Conservation (phyloP, 257 asterid species). For the Solanum tarapatanum region DNA sequence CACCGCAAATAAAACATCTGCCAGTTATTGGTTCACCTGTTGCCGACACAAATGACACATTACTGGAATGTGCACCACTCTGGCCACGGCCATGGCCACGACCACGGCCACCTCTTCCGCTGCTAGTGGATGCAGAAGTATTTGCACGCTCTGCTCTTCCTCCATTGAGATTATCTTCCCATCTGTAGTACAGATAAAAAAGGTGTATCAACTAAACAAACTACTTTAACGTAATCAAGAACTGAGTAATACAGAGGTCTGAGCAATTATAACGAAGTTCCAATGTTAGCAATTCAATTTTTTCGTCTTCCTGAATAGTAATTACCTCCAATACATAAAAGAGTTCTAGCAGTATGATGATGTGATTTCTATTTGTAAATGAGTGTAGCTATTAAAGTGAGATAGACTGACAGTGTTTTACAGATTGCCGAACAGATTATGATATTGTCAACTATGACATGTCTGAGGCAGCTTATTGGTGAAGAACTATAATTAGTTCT, state of each 20-base stretch:
- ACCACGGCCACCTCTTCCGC: constrained; percentile 55
- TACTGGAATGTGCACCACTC: constrained; percentile 29
- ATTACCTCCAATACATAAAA: not conserved
- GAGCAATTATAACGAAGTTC: not conserved
- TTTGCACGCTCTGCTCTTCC: constrained; percentile 23
- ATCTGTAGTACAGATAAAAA: constrained; percentile 34
- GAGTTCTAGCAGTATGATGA: not conserved
- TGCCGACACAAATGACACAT: constrained; percentile 57
- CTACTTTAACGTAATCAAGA: not conserved
- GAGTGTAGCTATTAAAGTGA: not conserved
- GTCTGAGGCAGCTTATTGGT: not conserved
- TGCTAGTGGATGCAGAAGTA: constrained; percentile 23
- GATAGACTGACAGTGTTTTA: not conserved
- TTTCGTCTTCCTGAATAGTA: not conserved
- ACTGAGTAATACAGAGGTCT: not conserved
- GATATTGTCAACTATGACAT: not conserved
- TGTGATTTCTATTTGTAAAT: not conserved
- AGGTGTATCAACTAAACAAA: not conserved
- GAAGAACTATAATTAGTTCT: not conserved
- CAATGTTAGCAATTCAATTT: not conserved
- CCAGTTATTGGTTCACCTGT: constrained; percentile 87
- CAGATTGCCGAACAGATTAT: not conserved
- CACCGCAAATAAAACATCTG: constrained; percentile 85
- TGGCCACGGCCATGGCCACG: constrained; percentile 21
- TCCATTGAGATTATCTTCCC: constrained; percentile 56